Evolutionary conservation across 2,329 filamentous ascomycete species (phyloP).

Genomic region (Biscogniauxia mediterranea): DNA sequence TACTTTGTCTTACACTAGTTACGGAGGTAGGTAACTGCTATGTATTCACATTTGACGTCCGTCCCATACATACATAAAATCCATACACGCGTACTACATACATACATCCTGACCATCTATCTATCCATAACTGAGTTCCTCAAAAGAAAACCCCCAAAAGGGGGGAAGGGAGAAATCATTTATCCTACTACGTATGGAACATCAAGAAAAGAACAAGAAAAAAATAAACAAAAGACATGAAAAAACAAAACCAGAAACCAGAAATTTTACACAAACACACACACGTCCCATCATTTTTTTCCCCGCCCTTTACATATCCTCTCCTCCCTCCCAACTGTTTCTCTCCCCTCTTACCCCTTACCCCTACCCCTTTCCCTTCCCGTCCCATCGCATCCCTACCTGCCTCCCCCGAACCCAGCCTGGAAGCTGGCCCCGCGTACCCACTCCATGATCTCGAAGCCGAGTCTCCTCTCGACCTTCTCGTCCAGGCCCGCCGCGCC

Average conservation of each 20-base stretch:
- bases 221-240: too few species aligned
- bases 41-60: background rate
- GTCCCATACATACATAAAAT: background rate
- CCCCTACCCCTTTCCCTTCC: background rate
- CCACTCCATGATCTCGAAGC: constrained; percentile 88
- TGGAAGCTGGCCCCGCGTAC: constrained; percentile 50
- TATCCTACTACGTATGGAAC: background rate
- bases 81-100: background rate
- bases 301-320: background rate
- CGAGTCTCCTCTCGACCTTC: constrained; percentile 69
- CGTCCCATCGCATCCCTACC: constrained; percentile 3
- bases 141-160: too few species aligned
- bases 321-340: background rate
- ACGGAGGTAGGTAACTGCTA: too few species aligned
- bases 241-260: background rate
- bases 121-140: background rate
- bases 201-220: too few species aligned
- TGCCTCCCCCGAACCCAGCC: constrained; percentile 17
- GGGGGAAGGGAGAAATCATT: background rate
- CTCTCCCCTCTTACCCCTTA: background rate
- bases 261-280: too few species aligned
- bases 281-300: constrained; percentile 3
- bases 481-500: constrained; percentile 54
- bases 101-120: background rate
- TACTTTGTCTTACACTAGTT: background rate